A percentile compares a stretch with the other conserved stretches of the same genome.
These are phyloP conservation scores for Xylariaceae sp. DNA, from an alignment of 2,329 filamentous ascomycete genomes.

Conservation along the genomic window DNA sequence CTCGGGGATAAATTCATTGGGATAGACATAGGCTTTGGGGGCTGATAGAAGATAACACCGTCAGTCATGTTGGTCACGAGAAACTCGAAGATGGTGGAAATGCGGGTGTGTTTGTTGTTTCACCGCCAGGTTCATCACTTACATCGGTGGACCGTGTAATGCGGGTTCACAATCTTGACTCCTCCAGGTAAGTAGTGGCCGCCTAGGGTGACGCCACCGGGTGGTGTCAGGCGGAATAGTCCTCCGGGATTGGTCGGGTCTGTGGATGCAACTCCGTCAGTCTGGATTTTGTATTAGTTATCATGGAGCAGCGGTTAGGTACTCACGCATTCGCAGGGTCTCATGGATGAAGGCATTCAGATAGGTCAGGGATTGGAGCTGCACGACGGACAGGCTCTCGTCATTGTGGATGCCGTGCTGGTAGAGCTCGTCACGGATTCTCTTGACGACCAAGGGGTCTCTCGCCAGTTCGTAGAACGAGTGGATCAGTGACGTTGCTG, in stretches of 20 bases:
- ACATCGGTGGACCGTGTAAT: slow-evolving; percentile 19
- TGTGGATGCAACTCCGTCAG: background rate
- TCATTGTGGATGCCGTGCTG: slow-evolving; percentile 13
- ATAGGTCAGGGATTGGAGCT: slow-evolving; percentile 12
- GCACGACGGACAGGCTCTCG: slow-evolving; percentile 10
- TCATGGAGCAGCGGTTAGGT: too few relatives aligned
- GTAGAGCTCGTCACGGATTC: slow-evolving; percentile 14
- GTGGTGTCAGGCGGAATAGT: slow-evolving; percentile 15
- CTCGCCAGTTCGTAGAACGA: slow-evolving; percentile 16
- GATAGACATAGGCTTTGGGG: slow-evolving; percentile 14
- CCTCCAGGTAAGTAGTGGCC: slow-evolving; percentile 16
- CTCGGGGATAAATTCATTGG: slow-evolving; percentile 21
- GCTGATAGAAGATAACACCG: slow-evolving; percentile 1
- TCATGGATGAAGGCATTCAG: slow-evolving; percentile 20
- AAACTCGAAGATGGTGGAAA: background rate
- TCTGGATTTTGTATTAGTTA: too few relatives aligned
- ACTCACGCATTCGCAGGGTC: slow-evolving; percentile 19
- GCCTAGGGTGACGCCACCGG: slow-evolving; percentile 12
- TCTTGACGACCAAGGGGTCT: slow-evolving; percentile 1
- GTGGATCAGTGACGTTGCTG: slow-evolving; percentile 13
- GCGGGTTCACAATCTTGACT: slow-evolving; percentile 17
- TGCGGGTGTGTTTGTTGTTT: background rate
- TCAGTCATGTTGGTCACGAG: background rate
- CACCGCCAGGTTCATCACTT: background rate
- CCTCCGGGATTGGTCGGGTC: slow-evolving; percentile 19